Percentiles rank a stretch among this genome's conserved stretches.
These are phyloP conservation scores for Geotrichum reessii DNA, from an alignment of 1,139 yeast genomes.

Conservation along the genomic window DNA sequence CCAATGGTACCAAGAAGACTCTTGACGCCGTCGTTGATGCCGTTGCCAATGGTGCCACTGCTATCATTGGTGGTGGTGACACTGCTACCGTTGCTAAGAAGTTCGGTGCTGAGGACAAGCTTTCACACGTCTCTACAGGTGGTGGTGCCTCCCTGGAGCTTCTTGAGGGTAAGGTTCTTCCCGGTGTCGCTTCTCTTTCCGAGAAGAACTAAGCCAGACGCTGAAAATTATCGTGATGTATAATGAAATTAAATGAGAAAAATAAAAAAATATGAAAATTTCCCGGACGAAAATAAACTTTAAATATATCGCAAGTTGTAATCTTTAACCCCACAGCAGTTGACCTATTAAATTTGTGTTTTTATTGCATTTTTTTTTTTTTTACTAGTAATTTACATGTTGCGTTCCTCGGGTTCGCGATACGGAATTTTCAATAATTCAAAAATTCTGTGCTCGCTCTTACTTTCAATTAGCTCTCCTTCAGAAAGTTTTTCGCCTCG, in stretches of 20 bases:
- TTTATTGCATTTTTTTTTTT: not conserved
- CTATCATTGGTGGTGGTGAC: conserved; percentile 98
- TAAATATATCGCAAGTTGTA: not conserved
- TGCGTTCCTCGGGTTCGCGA: conserved; percentile 45
- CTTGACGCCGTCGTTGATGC: conserved; percentile 83
- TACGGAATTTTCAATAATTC: conserved; percentile 44
- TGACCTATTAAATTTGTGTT: not conserved
- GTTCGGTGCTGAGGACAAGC: conserved; percentile 88
- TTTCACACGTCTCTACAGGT: conserved; percentile 96
- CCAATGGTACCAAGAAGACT: conserved; percentile 82
- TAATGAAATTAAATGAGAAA: not conserved
- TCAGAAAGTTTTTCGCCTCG: conserved; percentile 12
- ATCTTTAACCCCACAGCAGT: not conserved
- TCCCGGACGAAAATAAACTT: not conserved
- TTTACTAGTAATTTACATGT: not conserved
- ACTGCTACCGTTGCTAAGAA: conserved; percentile 98
- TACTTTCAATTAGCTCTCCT: conserved; percentile 41
- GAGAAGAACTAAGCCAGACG: conserved; percentile 43
- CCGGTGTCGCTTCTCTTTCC: conserved; percentile 90
- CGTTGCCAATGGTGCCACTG: conserved; percentile 84
- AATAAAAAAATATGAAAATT: not conserved
- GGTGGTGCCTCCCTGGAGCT: conserved; percentile 99
- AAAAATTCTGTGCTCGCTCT: conserved; percentile 46
- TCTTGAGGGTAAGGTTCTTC: conserved; percentile 94
- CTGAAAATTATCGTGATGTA: not conserved